Base-by-base conservation (phyloP, 805 yeast genomes). In the Nadsonia fulvescens region DNA sequence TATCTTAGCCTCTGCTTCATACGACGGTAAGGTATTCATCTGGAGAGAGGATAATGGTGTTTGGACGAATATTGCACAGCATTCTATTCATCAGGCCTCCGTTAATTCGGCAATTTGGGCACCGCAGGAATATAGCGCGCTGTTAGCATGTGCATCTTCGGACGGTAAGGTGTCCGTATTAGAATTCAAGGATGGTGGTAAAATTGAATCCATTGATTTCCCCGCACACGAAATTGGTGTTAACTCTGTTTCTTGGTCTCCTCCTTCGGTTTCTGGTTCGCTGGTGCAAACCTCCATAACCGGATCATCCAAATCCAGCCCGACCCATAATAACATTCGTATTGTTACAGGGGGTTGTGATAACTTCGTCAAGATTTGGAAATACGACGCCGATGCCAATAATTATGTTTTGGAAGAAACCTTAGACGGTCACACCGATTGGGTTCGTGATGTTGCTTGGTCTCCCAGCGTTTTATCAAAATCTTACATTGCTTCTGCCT, bases 401-500 rank as follows among this genome's bases (percentile, higher is more conserved):
- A 63, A 63, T 14, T 81, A 77, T 47, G 61, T 61, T 14, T 63
- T 72, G 41, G 94, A 86, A 49, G 72, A 71, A 22, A 64, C 68
- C 14, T 63, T 89, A 29, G 72, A 70, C 36, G 98, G 95, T 20
- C 98, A 89, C 51, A 61, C 78, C 10, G 98, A 89, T 51, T 89
- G 99, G 99, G 95, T 89, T 17, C 72, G 98, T 52, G 99, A 89
- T 48, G 95, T 86, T 33, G 81, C 92, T 4, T 89, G 98, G 98
- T 81, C 94, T 12, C 94, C 96, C 24, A 71, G 93, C 2, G 70
- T 79, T 24, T 63, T 89, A 35, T 65, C 79, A 24, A 74, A 78
- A 39, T 71, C 92, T 8, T 86, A 82, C 49, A 76, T 89, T 41
- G 98, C 96, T 8, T 71, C 93, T 18, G 95, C 94, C 6, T 83